Conservation (phyloP, 1,284 basidiomycete species). For the Hemileia vastatrix region DNA sequence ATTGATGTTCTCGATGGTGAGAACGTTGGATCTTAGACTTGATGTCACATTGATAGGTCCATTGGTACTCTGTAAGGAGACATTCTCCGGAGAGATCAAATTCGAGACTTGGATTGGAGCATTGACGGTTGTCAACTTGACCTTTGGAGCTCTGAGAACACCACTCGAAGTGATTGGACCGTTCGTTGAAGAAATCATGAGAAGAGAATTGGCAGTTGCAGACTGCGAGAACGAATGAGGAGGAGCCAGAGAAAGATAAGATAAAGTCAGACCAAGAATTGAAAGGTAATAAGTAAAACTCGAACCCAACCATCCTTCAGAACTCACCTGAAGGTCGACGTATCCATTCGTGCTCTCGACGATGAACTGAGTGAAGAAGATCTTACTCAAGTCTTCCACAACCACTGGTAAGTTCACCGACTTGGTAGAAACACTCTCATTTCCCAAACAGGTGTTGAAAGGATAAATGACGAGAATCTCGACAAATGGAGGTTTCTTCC, state of each 20-base stretch:
- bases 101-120: not conserved
- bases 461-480: too few relatives aligned
- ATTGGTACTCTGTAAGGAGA: not conserved
- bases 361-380: too few relatives aligned
- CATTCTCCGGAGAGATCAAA: not conserved
- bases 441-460: too few relatives aligned
- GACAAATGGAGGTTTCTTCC: too few relatives aligned
- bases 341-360: too few relatives aligned
- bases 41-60: not conserved
- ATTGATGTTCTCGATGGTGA: not conserved
- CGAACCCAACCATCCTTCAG: too few relatives aligned
- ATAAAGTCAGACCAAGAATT: not conserved
- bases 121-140: not conserved
- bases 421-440: too few relatives aligned
- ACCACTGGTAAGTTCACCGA: too few relatives aligned
- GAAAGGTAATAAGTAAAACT: too few relatives aligned
- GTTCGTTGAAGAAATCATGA: not conserved
- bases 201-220: not conserved
- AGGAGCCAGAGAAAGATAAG: not conserved
- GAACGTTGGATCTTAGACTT: not conserved
- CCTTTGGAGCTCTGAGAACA: not conserved
- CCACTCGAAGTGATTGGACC: not conserved
- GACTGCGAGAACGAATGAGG: not conserved
- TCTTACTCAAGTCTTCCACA: too few relatives aligned
- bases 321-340: too few relatives aligned